Percentiles rank a stretch among this genome's conserved stretches.
Conservation (phyloP, 2,329 filamentous ascomycete genomes). For the Emmonsiellopsis sp. region DNA sequence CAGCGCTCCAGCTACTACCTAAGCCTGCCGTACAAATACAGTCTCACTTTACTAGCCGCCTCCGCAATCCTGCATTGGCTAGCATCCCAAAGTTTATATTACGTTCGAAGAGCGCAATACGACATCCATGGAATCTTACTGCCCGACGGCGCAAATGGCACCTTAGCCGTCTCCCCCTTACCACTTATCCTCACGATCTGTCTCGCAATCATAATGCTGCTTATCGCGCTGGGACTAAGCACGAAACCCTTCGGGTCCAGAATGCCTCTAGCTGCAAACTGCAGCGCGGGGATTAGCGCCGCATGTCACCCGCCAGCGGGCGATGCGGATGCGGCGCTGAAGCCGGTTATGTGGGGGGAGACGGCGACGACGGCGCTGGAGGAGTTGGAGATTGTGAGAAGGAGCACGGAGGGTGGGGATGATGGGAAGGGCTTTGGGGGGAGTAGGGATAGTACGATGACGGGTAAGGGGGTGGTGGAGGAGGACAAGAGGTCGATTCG, state of each 20-base stretch:
- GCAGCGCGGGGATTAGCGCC: constrained; percentile 25
- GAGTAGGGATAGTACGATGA: neutral
- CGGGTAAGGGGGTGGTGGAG: neutral
- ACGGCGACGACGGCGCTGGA: neutral
- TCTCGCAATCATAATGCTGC: constrained; percentile 10
- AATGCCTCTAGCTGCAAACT: constrained; percentile 23
- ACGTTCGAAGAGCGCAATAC: constrained; percentile 27
- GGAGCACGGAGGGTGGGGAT: neutral
- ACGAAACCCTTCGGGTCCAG: constrained; percentile 12
- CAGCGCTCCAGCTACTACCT: constrained; percentile 40
- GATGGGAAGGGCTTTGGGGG: neutral
- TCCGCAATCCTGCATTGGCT: constrained; percentile 41
- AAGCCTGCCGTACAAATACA: constrained; percentile 38
- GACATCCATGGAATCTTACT: constrained; percentile 8
- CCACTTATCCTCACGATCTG: constrained; percentile 14
- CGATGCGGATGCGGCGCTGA: constrained; percentile 13
- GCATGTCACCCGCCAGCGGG: constrained; percentile 21
- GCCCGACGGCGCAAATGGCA: constrained; percentile 9
- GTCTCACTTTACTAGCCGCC: constrained; percentile 29
- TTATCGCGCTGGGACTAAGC: constrained; percentile 10
- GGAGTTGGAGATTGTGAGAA: neutral
- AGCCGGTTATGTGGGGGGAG: constrained; percentile 19
- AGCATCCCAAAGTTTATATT: constrained; percentile 40
- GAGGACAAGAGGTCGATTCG: neutral
- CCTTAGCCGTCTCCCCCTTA: constrained; percentile 17